phyloP scores from a whole-genome alignment of 768 basidiomycete genomes.

The Russula compacta region DNA sequence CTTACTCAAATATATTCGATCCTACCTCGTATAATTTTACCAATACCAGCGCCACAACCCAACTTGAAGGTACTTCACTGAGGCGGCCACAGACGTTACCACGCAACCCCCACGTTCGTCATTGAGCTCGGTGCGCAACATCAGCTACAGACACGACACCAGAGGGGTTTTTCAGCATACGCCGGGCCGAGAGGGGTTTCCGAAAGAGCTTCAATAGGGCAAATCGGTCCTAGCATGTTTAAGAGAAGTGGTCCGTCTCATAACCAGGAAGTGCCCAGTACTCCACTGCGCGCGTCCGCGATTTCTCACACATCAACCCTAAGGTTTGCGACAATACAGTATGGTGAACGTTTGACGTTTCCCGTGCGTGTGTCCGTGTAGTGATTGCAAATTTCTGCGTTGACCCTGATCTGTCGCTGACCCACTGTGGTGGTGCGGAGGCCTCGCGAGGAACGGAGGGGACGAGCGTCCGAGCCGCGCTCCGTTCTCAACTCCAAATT shows the following conservation, averaged over 20 bases:
- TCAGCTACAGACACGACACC: constrained; percentile 3
- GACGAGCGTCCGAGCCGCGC: too few species aligned
- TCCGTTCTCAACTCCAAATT: too few species aligned
- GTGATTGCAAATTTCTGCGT: too few species aligned
- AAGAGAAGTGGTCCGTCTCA: constrained; percentile 12
- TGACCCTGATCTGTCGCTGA: too few species aligned
- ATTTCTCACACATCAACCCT: too few species aligned
- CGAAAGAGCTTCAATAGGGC: constrained; percentile 18
- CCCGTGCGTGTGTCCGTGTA: too few species aligned
- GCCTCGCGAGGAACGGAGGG: too few species aligned
- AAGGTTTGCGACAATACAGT: too few species aligned
- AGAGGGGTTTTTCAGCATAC: constrained; percentile 44
- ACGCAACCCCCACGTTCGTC: constrained; percentile 69
- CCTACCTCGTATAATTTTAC: constrained; percentile 29
- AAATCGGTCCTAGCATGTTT: not conserved
- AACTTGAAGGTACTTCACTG: constrained; percentile 43
- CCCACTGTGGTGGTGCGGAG: too few species aligned
- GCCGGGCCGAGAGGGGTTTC: constrained; percentile 32
- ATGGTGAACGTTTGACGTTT: too few species aligned
- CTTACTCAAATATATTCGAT: constrained; percentile 34
- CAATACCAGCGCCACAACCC: constrained; percentile 28
- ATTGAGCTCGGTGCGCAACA: constrained; percentile 64
- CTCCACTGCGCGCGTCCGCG: too few species aligned
- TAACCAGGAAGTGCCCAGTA: constrained; percentile 22
- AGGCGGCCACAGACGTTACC: constrained; percentile 52